Percentiles rank a stretch among this genome's conserved stretches.
Evolutionary conservation across 2,329 filamentous ascomycete genomes (phyloP).

Genomic region (Talaromyces amestolkiae): DNA sequence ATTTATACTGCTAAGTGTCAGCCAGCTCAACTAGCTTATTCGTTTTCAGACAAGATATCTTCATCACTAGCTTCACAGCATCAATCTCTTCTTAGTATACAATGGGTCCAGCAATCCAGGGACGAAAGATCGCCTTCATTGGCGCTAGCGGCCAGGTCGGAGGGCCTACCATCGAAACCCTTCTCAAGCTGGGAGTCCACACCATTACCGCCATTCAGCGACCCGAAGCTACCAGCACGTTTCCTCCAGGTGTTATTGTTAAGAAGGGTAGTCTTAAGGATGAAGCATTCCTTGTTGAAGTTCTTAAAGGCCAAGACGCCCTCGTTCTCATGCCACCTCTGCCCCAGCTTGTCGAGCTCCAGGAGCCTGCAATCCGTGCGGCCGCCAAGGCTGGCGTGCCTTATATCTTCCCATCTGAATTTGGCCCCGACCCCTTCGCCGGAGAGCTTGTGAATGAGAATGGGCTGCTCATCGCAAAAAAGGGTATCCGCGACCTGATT

Average conservation of each 20-base stretch:
- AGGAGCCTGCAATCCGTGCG: slow-evolving; percentile 50
- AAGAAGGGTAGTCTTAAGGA: slow-evolving; percentile 51
- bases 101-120: neutral
- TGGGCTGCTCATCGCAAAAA: slow-evolving; percentile 30
- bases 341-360: slow-evolving; percentile 45
- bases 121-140: neutral
- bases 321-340: slow-evolving; percentile 55
- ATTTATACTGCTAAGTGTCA: too few relatives aligned
- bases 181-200: slow-evolving; percentile 51
- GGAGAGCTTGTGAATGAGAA: slow-evolving; percentile 35
- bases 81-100: neutral
- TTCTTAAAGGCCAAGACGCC: slow-evolving; percentile 56
- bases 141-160: neutral
- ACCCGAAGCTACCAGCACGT: slow-evolving; percentile 37
- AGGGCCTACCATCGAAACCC: slow-evolving; percentile 19
- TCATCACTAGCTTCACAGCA: neutral
- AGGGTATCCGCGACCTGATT: slow-evolving; percentile 26
- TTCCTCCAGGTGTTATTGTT: slow-evolving; percentile 48
- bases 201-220: slow-evolving; percentile 53
- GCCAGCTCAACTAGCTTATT: neutral
- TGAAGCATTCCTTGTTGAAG: slow-evolving; percentile 46
- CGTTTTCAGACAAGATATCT: neutral
- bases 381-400: slow-evolving; percentile 56
- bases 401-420: slow-evolving; percentile 56
- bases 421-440: slow-evolving; percentile 32